These are phyloP conservation scores for Calonectria pteridis DNA, from an alignment of 2,329 filamentous ascomycete species.

Conservation along the genomic window DNA sequence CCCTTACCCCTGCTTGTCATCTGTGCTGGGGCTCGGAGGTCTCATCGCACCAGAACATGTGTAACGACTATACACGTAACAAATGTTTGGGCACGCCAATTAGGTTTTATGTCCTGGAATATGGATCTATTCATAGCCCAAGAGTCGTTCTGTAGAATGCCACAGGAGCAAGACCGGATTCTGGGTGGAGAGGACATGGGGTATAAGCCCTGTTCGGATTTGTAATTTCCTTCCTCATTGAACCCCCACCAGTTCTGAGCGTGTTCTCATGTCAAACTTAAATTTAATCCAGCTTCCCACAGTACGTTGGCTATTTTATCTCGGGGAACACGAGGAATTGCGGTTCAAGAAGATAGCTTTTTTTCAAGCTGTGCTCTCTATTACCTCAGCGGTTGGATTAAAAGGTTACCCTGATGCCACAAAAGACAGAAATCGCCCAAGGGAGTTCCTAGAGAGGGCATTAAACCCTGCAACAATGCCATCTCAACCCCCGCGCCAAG, in stretches of 20 bases:
- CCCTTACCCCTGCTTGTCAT: neutral
- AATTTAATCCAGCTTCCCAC: neutral
- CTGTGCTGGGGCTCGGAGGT: neutral
- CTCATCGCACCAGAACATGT: neutral
- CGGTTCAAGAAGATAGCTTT: neutral
- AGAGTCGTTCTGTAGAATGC: neutral
- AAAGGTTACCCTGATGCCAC: neutral
- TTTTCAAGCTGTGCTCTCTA: neutral
- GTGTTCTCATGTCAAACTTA: neutral
- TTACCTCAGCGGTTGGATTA: neutral
- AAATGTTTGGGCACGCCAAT: neutral
- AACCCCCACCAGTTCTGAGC: neutral
- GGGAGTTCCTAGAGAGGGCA: neutral
- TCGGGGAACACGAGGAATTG: neutral
- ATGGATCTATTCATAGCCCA: neutral
- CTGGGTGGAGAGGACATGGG: neutral
- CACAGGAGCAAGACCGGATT: neutral
- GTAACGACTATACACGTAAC: neutral
- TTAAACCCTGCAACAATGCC: neutral
- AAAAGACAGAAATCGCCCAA: too few species aligned
- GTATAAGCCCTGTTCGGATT: neutral
- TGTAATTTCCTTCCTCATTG: neutral
- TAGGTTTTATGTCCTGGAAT: neutral
- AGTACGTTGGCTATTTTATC: too few species aligned
- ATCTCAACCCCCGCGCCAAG: slow-evolving; percentile 2